Percentiles rank a stretch among this genome's conserved stretches.
phyloP scores from a whole-genome alignment of 345 rosid species.

The Murraya koenigii region DNA sequence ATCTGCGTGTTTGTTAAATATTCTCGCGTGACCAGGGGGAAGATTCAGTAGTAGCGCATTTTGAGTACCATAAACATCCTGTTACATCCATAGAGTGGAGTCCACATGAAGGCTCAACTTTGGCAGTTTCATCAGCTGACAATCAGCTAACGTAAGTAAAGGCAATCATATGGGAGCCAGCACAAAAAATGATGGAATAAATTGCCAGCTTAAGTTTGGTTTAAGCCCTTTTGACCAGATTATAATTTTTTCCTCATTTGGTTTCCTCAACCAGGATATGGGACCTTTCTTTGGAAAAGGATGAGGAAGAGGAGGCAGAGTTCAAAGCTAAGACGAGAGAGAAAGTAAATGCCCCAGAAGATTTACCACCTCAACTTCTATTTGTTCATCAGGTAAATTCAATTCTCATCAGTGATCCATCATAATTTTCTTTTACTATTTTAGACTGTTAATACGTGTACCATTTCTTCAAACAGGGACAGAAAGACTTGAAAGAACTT shows the following conservation, averaged over 20 bases:
- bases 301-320: slow-evolving; percentile 95
- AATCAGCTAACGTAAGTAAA: slow-evolving; percentile 81
- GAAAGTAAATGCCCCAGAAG: slow-evolving; percentile 77
- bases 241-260: background rate
- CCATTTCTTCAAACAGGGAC: slow-evolving; percentile 56
- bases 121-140: slow-evolving; percentile 88
- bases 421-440: background rate
- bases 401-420: background rate
- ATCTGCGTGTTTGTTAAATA: background rate
- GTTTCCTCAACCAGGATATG: slow-evolving; percentile 58
- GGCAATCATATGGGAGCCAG: background rate
- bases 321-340: slow-evolving; percentile 80
- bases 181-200: background rate
- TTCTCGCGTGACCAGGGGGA: slow-evolving; percentile 44
- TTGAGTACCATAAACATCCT: slow-evolving; percentile 80
- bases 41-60: slow-evolving; percentile 81
- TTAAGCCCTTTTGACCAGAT: background rate
- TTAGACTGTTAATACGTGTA: background rate
- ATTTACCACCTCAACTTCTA: slow-evolving; percentile 90
- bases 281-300: slow-evolving; percentile 95
- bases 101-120: slow-evolving; percentile 77
- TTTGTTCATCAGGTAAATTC: slow-evolving; percentile 84
- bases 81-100: slow-evolving; percentile 96
- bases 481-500: slow-evolving; percentile 89
- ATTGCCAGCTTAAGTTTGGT: background rate